Base-by-base conservation (phyloP, 495 filamentous ascomycete species). In the Hyaloscypha bicolor region DNA sequence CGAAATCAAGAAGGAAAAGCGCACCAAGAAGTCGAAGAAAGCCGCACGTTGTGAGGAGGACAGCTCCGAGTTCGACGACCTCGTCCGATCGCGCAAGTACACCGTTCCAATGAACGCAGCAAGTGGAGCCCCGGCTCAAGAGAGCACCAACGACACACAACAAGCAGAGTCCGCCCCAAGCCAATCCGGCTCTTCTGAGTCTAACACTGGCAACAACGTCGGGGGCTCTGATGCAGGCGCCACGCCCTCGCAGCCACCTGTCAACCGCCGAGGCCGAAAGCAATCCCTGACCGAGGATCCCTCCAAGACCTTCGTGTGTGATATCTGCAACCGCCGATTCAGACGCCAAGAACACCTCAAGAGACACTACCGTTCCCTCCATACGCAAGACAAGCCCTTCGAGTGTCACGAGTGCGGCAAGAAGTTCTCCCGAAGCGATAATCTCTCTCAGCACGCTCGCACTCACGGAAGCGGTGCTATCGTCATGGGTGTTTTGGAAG, bases 261-360 rank as follows among this genome's bases (percentile, higher is more conserved):
- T 92, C 72, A 94, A 91, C 79, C 96, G 95, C 70, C 93, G 95
- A 65, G 95, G 95, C 35, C 94, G 95, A 77, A 99, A 99, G 87
- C 95, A 99, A 81, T 98, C 96, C 1, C 78, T 98, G 76, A 98
- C 95, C 21, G 95, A 99, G 69, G 95, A 99, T 72, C 95, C 96
- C 4, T 96, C 93, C 71, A 99, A 99, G 88, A 97, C 93, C 0
- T 99, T 98, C 72, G 91, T 96, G 61, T 99, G 96, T 83, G 91
- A 93, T 52, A 84, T 98, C 22, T 99, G 96, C 86, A 92, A 89
- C 55, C 92, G 96, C 61, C 93, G 96, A 60, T 99, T 99, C 89
- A 93, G 96, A 68, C 93, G 96, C 66, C 96, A 98, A 77, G 96
- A 99, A 76, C 96, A 99, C 73, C 89, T 99, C 65, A 98, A 98